Conservation (phyloP, 257 asterid genomes). For the Echium plantagineum region DNA sequence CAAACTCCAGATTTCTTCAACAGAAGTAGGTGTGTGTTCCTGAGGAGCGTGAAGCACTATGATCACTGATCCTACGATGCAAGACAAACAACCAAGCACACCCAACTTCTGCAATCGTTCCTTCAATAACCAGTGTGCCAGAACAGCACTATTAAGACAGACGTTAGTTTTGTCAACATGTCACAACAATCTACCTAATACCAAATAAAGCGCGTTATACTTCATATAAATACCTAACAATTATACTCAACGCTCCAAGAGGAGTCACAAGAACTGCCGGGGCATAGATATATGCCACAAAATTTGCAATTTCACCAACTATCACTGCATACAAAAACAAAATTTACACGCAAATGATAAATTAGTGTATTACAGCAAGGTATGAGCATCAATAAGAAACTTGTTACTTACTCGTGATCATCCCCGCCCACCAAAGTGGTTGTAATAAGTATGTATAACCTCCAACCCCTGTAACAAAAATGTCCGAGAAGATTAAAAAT, state of each 20-base stretch:
- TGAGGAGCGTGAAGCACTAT: constrained; percentile 42
- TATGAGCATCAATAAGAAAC: not conserved
- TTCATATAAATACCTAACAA: constrained; percentile 46
- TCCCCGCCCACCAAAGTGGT: constrained; percentile 98
- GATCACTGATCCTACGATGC: constrained; percentile 36
- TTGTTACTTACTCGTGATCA: constrained; percentile 64
- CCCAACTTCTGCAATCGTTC: constrained; percentile 30
- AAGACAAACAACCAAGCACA: constrained; percentile 30
- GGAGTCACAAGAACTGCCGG: constrained; percentile 96
- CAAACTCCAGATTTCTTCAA: constrained; percentile 33
- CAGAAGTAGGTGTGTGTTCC: constrained; percentile 32
- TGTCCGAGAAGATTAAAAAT: not conserved
- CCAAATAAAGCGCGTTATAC: constrained; percentile 4
- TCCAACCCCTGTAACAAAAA: constrained; percentile 52
- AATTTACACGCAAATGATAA: constrained; percentile 5
- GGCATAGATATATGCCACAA: constrained; percentile 81
- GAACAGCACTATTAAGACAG: constrained; percentile 28
- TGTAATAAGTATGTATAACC: constrained; percentile 73
- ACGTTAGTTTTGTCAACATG: constrained; percentile 20
- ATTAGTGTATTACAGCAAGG: not conserved
- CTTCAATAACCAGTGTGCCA: constrained; percentile 35
- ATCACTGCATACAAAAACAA: constrained; percentile 42
- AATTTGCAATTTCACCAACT: constrained; percentile 74
- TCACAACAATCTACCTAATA: constrained; percentile 2
- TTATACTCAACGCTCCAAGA: constrained; percentile 82